Percentiles rank a stretch among this genome's conserved stretches.
phyloP scores from a whole-genome alignment of 2,329 filamentous ascomycete species.

The Penicillium sp. region DNA sequence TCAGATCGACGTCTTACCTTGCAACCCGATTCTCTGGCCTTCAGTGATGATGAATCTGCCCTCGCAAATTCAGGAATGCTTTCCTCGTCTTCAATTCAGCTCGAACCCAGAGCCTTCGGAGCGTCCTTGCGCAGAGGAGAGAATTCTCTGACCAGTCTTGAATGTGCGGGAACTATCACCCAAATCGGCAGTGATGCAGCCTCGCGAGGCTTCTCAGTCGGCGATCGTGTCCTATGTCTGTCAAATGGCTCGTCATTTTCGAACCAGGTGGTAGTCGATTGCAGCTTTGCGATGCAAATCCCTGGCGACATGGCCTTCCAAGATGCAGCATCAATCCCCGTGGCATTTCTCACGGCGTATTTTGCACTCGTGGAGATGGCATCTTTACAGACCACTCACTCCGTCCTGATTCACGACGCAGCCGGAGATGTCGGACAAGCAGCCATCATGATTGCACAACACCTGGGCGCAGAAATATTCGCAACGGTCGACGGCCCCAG shows the following conservation, averaged over 20 bases:
- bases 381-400: neutral
- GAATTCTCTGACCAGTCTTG: slow-evolving; percentile 18
- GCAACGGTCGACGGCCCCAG: neutral
- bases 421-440: neutral
- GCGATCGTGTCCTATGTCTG: slow-evolving; percentile 21
- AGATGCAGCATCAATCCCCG: neutral
- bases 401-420: neutral
- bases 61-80: neutral
- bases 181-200: slow-evolving; percentile 11
- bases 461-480: neutral
- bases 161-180: slow-evolving; percentile 32
- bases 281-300: neutral
- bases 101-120: slow-evolving; percentile 32
- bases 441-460: neutral
- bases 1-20: neutral
- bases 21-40: neutral
- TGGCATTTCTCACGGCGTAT: neutral
- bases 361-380: neutral
- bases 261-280: neutral
- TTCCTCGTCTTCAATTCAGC: slow-evolving; percentile 22
- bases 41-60: neutral
- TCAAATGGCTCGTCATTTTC: neutral
- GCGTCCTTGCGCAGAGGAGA: slow-evolving; percentile 36
- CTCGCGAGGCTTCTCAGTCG: slow-evolving; percentile 10
- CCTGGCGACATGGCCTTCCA: neutral